A percentile compares a stretch with the other conserved stretches of the same genome.
phyloP scores from a whole-genome alignment of 1,284 basidiomycete species.

The Pterulicium gracile region DNA sequence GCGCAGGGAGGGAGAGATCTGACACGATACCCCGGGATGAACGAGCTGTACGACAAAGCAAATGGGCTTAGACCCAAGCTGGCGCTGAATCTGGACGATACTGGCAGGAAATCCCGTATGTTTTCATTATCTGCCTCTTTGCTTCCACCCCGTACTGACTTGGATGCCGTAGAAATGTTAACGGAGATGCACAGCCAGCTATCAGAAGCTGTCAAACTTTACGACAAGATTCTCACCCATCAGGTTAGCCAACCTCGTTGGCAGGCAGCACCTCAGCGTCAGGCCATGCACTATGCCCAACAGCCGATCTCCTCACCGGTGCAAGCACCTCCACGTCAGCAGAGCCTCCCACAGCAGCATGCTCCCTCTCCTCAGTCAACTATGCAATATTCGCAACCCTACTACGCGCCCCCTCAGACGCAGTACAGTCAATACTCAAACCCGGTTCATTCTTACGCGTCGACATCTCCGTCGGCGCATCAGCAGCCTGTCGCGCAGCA shows the following conservation, averaged over 20 bases:
- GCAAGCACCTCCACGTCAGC: background rate
- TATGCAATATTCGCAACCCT: too few relatives aligned
- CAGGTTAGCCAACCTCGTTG: slow-evolving; percentile 68
- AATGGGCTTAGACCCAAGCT: slow-evolving; percentile 75
- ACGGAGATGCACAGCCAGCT: slow-evolving; percentile 92
- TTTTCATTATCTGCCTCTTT: slow-evolving; percentile 1
- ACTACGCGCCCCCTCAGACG: background rate
- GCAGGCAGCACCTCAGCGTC: slow-evolving; percentile 27
- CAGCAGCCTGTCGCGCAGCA: background rate
- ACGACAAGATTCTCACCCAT: slow-evolving; percentile 79
- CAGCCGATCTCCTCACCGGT: background rate
- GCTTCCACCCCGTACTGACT: background rate
- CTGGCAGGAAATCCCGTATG: slow-evolving; percentile 74
- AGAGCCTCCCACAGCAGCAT: background rate
- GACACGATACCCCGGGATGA: slow-evolving; percentile 71
- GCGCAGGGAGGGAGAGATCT: slow-evolving; percentile 71
- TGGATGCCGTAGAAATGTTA: slow-evolving; percentile 56
- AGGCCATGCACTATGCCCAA: background rate
- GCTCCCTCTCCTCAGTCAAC: background rate
- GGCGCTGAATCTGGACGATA: slow-evolving; percentile 78
- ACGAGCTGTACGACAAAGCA: slow-evolving; percentile 79
- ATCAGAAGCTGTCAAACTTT: slow-evolving; percentile 83
- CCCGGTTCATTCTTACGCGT: background rate
- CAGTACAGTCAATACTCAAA: background rate
- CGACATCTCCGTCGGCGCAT: background rate